Evolutionary conservation across 768 basidiomycete genomes (phyloP), one percentile per base, ranked within the genome.

Genomic region (Lentinula aciculospora): DNA sequence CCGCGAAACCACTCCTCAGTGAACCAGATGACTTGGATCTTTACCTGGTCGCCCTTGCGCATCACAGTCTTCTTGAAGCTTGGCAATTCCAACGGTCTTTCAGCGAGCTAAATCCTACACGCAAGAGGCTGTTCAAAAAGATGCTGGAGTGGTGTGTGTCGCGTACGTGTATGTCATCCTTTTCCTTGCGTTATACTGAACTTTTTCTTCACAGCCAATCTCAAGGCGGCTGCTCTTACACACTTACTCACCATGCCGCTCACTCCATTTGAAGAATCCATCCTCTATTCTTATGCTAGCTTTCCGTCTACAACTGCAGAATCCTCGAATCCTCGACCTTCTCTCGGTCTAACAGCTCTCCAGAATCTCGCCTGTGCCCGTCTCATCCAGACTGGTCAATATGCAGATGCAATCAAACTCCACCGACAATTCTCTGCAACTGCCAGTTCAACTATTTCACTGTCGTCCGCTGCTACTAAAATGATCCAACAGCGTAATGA

Each of bases 311-410:
- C 32, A 19, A 6, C 45, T 42, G 15, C 17, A 42, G 74, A 82
- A 13, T 82, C 84, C 2, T 80, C 86, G 2, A 58, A 71, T 4
- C 60, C 72, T 0, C 69, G 85, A 9, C 72, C 84, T 1, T 61
- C 76, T 7, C 63, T 76, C 1, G 80, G 83, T 2, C 67, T 85
- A 25, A 76, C 84, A 4, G 73, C 81, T 13, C 68, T 93, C 0
- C 90, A 90, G 67, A 88, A 93, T 61, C 78, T 93, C n/a, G 76
- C 89, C 28, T 89, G 86, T 60, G 81, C 88, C 15, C 85, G 92
- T 9, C 80, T 92, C 8, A 80, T 93, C 32, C 86, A 90, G 65
- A 78, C 76, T 2, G 91, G 89, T 3, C 80, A 81, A 58, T 84
- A 86, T 63, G 71, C 79, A 0, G 82, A 84, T n/a, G 92, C 89